Evolutionary conservation across 805 yeast genomes (phyloP), one percentile per base, ranked within the genome.

Genomic region (Wickerhamomyces mucosus): DNA sequence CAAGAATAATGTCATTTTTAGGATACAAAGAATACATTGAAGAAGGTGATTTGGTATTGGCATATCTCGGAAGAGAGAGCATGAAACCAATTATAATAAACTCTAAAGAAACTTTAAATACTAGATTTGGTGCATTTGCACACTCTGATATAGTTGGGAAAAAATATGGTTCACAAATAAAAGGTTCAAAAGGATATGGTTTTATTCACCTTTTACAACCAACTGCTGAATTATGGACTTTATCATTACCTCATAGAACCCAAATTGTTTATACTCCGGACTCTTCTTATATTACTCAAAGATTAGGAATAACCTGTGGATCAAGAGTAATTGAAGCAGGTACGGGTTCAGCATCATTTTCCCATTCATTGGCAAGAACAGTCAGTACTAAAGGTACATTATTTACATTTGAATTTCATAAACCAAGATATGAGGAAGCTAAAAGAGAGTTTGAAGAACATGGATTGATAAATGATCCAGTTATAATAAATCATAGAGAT

Each of bases 261-360:
- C 99, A 92, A 60, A 92, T 92, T 42, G 97, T 92, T 1, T 92
- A 92, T 53, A 82, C 96, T 0, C 95, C 95, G 8, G 99, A 92
- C 54, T 81, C 96, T 3, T 74, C 94, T 18, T 92, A 84, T 48
- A 86, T 92, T 33, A 71, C 83, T 40, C 95, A 89, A 53, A 62
- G 95, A 46, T 60, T 92, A 40, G 69, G 74, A 27, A 76, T 92
- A 33, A 63, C 72, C 14, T 73, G 83, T 11, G 88, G 89, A 2
- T 69, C 85, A 1, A 60, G 73, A 36, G 94, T 92, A 10, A 78
- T 92, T 28, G 99, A 92, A 59, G 95, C 97, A 1, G 99, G 99
- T 22, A 92, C 99, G 0, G 99, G 98, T 0, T 82, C 95, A 6
- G 99, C 94, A 0, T 85, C 96, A 1, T 84, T 92, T 50, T 81